Base-by-base conservation (phyloP, 1,139 yeast genomes). In the Scheffersomyces parashehatae region DNA sequence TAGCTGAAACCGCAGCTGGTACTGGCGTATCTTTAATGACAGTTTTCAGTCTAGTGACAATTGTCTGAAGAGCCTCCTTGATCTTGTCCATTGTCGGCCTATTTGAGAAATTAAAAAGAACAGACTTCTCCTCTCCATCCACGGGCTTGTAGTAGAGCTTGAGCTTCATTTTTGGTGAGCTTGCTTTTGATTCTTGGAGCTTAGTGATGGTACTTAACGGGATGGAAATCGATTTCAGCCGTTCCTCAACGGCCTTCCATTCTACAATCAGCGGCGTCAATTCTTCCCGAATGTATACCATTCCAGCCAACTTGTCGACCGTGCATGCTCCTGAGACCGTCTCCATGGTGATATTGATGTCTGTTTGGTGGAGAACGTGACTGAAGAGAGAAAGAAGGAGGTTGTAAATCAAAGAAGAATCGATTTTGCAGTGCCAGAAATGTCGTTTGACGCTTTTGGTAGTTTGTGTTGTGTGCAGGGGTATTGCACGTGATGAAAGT, bases 31-130 rank as follows among this genome's bases (percentile, higher is more conserved):
- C 75, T 30, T 67, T 66, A 15, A 75, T 62, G 33, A 67, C 62
- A 3, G 86, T 79, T 54, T 81, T 79, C 58, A 79, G 83, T 50
- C 93, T 71, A 0, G 89, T 85, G 11, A 88, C 83, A 29, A 85
- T 79, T 34, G 83, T 82, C 56, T 87, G 95, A 11, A 88, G 65
- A 0, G 87, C 70, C 34, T 78, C 82, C 59, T 86, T 87, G 42
- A 87, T 81, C 47, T 78, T 80, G 51, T 85, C 85, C 95, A 88
- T 85, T 13, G 88, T 83, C 16, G 82, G 82, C 46, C 95, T 68
- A 56, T 84, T 85, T 45, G 78, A 82, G 64, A 88, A 88, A 0
- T 86, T 68, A 50, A 88, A 81, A 36, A 72, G 70, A 13, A 72
- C 60, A n/a, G 81, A 75, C 48, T 76, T 77, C 6, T 67, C 71